Evolutionary conservation across 371 early-diverging fungal species (phyloP).

Genomic region (Haplosporangium sp.): DNA sequence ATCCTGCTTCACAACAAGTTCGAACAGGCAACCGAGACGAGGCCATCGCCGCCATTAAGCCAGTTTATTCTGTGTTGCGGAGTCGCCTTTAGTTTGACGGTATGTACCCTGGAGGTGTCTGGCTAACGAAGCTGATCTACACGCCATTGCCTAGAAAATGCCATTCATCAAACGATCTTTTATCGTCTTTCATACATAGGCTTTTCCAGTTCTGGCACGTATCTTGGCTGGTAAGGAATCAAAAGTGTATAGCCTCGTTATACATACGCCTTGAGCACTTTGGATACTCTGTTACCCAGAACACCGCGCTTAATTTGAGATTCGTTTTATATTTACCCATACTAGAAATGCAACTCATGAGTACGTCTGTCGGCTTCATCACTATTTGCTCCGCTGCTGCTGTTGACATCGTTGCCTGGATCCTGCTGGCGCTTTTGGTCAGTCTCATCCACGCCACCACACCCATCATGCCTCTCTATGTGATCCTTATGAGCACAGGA

Average conservation of each 20-base stretch:
- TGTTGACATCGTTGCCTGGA: constrained; percentile 91
- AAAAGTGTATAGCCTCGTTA: background rate
- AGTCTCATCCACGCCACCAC: constrained; percentile 75
- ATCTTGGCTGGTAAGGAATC: constrained; percentile 72
- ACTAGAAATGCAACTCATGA: constrained; percentile 79
- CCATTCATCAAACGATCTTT: background rate
- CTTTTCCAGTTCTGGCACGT: constrained; percentile 92
- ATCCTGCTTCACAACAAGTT: constrained; percentile 70
- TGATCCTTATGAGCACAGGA: constrained; percentile 69
- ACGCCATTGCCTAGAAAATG: too few species aligned
- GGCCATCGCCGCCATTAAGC: constrained; percentile 41
- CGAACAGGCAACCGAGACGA: constrained; percentile 21
- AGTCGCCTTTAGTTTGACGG: constrained; percentile 91
- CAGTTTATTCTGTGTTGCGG: constrained; percentile 82
- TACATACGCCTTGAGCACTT: background rate
- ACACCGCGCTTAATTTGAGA: too few species aligned
- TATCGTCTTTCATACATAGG: constrained; percentile 33
- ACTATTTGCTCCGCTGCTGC: constrained; percentile 88
- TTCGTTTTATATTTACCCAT: too few species aligned
- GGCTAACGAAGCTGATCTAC: too few species aligned
- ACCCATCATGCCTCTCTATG: constrained; percentile 76
- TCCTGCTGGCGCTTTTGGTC: constrained; percentile 81
- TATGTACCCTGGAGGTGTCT: too few species aligned
- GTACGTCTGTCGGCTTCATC: constrained; percentile 82
- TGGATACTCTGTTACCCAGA: too few species aligned